phyloP scores from a whole-genome alignment of 1,284 basidiomycete genomes.

The Entoloma clypeatum region DNA sequence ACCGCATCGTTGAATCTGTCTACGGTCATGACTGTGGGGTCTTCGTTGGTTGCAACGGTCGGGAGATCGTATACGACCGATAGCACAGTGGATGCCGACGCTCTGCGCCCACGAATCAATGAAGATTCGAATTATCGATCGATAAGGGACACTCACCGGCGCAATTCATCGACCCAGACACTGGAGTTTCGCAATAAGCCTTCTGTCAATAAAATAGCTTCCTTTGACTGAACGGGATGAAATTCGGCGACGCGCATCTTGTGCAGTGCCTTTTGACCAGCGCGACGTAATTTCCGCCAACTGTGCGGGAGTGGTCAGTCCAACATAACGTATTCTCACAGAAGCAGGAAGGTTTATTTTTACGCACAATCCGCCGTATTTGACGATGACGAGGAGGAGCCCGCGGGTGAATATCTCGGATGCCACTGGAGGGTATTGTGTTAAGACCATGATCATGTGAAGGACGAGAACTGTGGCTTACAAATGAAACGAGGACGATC shows the following conservation, averaged over 20 bases:
- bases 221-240: constrained; percentile 18
- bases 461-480: no score
- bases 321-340: not conserved
- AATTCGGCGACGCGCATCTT: no score
- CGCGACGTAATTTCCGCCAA: constrained; percentile 25
- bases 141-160: constrained; percentile 11
- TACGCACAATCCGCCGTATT: constrained; percentile 3
- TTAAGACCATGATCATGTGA: not conserved
- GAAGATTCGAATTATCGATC: not conserved
- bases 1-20: constrained; percentile 17
- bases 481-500: constrained; percentile 3
- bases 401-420: constrained; percentile 3
- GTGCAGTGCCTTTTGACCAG: constrained; percentile 22
- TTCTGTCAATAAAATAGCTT: constrained; percentile 17
- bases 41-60: constrained; percentile 14
- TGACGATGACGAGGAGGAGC: not conserved
- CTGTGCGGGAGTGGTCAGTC: constrained; percentile 9
- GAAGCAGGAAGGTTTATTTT: not conserved
- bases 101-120: constrained; percentile 10
- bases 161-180: constrained; percentile 16
- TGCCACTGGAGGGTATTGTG: not conserved
- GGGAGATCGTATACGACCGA: constrained; percentile 22
- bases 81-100: constrained; percentile 19
- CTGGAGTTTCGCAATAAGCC: constrained; percentile 16
- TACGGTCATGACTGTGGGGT: constrained; percentile 19